Base-by-base conservation (phyloP, 805 yeast species). In the Sugiyamaella chiloensis region DNA sequence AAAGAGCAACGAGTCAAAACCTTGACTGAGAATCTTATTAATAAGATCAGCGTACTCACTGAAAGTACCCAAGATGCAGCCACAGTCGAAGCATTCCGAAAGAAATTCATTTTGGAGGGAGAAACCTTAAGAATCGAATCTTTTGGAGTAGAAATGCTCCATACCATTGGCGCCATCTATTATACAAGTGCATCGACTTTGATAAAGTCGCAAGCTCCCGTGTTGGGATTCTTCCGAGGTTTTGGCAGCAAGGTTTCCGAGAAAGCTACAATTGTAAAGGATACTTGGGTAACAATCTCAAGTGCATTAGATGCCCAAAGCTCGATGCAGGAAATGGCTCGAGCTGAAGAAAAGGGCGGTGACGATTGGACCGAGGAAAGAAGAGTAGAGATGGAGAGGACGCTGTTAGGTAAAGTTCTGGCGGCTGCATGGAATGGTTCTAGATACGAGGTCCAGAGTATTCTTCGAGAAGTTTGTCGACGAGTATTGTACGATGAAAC, bases 341-440 rank as follows among this genome's bases (percentile, higher is more conserved):
- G 78, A 55, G 82, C 85, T 54, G 89, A 86, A 61, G 87, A 82
- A 50, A 76, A 73, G 24, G 79, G 72, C 1, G 79, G 76, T 20
- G 74, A 70, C 46, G 69, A 70, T 37, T 64, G 73, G 69, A 78
- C 79, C 37, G 78, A 80, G 5, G 84, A 77, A 46, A 76, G 78
- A 58, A 77, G 79, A 52, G 88, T 82, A 1, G 93, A 88, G 61
- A 78, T 85, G 68, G 96, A 91, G 60, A 77, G 88, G 43, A 70
- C 79, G 48, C 76, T 91, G 53, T 81, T 88, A 46, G 98, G 99
- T 20, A 93, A 91, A 64, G 78, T 93, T 19, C 74, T 93, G 43
- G 91, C 93, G 5, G 89, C 96, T 1, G 95, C 96, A 16, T 93
- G 99, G 99, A 86, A 87, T 19, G 87, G 95, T 32, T 87, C 96